These are phyloP conservation scores for Puya raimondii DNA, from an alignment of 176 grass and related monocot species.

Conservation along the genomic window DNA sequence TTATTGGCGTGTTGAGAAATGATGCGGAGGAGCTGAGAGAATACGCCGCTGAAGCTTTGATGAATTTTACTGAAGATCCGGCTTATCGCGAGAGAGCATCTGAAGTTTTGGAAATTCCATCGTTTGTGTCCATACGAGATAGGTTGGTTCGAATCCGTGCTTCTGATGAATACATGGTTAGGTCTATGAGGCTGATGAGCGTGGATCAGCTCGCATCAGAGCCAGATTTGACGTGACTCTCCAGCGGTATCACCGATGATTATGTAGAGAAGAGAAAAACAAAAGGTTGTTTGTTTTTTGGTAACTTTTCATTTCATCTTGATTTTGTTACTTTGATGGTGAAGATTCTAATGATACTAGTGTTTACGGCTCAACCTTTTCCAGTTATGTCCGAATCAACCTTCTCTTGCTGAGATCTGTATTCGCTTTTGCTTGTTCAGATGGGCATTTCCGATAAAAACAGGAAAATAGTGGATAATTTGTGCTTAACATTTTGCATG, in stretches of 20 bases:
- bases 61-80: slow-evolving; percentile 20
- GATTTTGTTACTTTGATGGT: too few relatives aligned
- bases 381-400: too few relatives aligned
- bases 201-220: background rate
- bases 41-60: slow-evolving; percentile 10
- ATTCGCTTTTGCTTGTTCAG: too few relatives aligned
- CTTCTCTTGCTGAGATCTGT: too few relatives aligned
- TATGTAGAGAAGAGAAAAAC: too few relatives aligned
- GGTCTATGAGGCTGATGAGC: slow-evolving; percentile 5
- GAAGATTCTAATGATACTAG: too few relatives aligned
- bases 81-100: background rate
- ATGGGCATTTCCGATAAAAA: too few relatives aligned
- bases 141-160: slow-evolving; percentile 1
- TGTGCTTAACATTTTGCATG: too few relatives aligned
- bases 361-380: too few relatives aligned
- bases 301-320: too few relatives aligned
- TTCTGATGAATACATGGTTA: slow-evolving; percentile 9
- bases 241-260: too few relatives aligned
- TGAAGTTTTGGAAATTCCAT: background rate
- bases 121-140: slow-evolving; percentile 7
- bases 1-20: slow-evolving; percentile 8
- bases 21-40: slow-evolving; percentile 10
- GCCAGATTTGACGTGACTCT: background rate
- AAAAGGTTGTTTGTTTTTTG: background rate
- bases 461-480: too few relatives aligned